Percentiles rank a stretch among this genome's conserved stretches.
Conservation (phyloP, 768 basidiomycete genomes). For the Nidula microcarpa region DNA sequence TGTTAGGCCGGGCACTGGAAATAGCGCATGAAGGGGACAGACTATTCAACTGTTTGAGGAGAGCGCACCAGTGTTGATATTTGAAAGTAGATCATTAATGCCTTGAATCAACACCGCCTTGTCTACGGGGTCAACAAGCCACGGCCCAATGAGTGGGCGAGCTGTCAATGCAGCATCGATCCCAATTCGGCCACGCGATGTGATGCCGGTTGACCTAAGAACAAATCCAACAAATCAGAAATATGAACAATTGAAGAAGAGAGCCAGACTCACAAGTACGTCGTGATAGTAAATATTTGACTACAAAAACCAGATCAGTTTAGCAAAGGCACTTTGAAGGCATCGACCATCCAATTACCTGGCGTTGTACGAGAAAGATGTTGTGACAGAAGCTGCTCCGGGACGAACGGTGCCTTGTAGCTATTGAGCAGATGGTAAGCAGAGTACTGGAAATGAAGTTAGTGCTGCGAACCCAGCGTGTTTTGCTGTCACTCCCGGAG, state of each 20-base stretch:
- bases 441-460: not conserved
- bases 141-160: conserved; percentile 46
- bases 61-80: conserved; percentile 34
- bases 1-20: conserved; percentile 43
- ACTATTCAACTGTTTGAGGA: no score
- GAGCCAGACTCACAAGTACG: conserved; percentile 44
- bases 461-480: conserved; percentile 39
- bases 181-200: conserved; percentile 61
- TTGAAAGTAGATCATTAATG: conserved; percentile 43
- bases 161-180: conserved; percentile 50
- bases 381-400: conserved; percentile 50
- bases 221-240: conserved; percentile 15
- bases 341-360: conserved; percentile 18
- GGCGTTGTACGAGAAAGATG: conserved; percentile 47
- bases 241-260: conserved; percentile 10
- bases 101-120: conserved; percentile 47
- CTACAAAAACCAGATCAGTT: conserved; percentile 11
- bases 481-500: conserved; percentile 38
- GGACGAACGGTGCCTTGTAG: conserved; percentile 64
- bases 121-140: conserved; percentile 57
- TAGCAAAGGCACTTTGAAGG: not conserved
- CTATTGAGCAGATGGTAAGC: conserved; percentile 20
- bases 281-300: conserved; percentile 60
- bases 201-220: conserved; percentile 53
- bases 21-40: no score